Evolutionary conservation across 495 filamentous ascomycete genomes (phyloP).

Genomic region (Penicillium daleae): DNA sequence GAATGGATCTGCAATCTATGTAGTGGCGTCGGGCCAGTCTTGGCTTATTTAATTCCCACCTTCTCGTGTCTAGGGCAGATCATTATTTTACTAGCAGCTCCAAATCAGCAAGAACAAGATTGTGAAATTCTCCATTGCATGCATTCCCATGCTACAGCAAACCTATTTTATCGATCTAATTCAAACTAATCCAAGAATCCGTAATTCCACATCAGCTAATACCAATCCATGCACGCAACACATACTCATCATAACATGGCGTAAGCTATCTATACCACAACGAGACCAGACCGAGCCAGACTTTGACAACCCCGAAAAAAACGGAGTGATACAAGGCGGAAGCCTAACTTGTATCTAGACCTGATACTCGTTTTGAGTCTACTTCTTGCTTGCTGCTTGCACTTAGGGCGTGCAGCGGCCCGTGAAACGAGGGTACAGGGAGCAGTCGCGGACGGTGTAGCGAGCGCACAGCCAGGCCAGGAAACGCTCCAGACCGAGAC

Average conservation of each 20-base stretch:
- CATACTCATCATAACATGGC: not conserved
- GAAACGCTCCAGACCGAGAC: slow-evolving; percentile 93
- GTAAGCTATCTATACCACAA: slow-evolving; percentile 1
- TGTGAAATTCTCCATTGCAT: not conserved
- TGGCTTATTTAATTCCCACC: too few relatives aligned
- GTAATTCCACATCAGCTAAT: not conserved
- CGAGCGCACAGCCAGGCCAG: slow-evolving; percentile 94
- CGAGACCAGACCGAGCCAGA: not conserved
- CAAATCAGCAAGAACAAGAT: not conserved
- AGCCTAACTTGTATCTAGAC: not conserved
- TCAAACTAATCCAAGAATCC: not conserved
- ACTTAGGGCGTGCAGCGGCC: slow-evolving; percentile 86
- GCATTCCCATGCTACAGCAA: not conserved
- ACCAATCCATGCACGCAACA: not conserved
- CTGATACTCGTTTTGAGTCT: not conserved
- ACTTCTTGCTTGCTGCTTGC: slow-evolving; percentile 12
- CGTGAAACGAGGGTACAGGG: slow-evolving; percentile 92
- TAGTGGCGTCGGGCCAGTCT: too few relatives aligned
- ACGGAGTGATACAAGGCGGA: not conserved
- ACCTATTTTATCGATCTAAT: not conserved
- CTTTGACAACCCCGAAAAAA: not conserved
- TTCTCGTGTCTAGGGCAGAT: too few relatives aligned
- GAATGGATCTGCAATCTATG: too few relatives aligned
- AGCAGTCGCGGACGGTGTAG: slow-evolving; percentile 87
- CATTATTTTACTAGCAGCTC: too few relatives aligned